phyloP scores from a whole-genome alignment of 495 filamentous ascomycete species.

The Penicillium alfredii region DNA sequence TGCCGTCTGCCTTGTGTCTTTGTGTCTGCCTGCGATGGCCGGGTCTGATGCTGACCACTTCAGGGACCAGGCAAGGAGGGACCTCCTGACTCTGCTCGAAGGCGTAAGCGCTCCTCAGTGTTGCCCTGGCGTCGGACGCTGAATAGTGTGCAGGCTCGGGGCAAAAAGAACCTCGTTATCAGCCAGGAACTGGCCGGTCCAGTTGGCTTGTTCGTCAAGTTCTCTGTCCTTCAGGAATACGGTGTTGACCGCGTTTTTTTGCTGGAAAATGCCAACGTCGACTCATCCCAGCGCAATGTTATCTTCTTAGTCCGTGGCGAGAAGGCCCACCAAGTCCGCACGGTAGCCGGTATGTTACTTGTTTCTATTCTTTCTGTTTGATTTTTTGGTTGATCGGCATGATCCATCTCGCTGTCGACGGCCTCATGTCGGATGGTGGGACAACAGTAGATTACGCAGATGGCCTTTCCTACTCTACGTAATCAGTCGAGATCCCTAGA shows the following conservation, averaged over 20 bases:
- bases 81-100: slow-evolving; percentile 81
- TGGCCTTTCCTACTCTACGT: slow-evolving; percentile 48
- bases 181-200: slow-evolving; percentile 86
- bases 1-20: slow-evolving; percentile 18
- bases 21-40: too few species aligned
- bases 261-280: slow-evolving; percentile 88
- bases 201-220: slow-evolving; percentile 86
- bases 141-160: slow-evolving; percentile 66
- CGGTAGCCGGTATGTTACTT: slow-evolving; percentile 84
- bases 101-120: slow-evolving; percentile 65
- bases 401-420: too few species aligned
- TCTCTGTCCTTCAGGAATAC: slow-evolving; percentile 85
- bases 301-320: slow-evolving; percentile 88
- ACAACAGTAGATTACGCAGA: slow-evolving; percentile 62
- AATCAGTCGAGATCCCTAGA: slow-evolving; percentile 65
- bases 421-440: slow-evolving; percentile 29
- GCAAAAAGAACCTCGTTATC: slow-evolving; percentile 97
- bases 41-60: slow-evolving; percentile 78
- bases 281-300: slow-evolving; percentile 89
- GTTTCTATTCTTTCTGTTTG: slow-evolving; percentile 6
- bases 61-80: slow-evolving; percentile 75
- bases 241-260: slow-evolving; percentile 95
- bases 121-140: slow-evolving; percentile 9
- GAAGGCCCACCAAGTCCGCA: slow-evolving; percentile 70
- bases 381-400: slow-evolving; percentile 7